Conservation (phyloP, 2,329 filamentous ascomycete species). For the Exophiala spinifera region DNA sequence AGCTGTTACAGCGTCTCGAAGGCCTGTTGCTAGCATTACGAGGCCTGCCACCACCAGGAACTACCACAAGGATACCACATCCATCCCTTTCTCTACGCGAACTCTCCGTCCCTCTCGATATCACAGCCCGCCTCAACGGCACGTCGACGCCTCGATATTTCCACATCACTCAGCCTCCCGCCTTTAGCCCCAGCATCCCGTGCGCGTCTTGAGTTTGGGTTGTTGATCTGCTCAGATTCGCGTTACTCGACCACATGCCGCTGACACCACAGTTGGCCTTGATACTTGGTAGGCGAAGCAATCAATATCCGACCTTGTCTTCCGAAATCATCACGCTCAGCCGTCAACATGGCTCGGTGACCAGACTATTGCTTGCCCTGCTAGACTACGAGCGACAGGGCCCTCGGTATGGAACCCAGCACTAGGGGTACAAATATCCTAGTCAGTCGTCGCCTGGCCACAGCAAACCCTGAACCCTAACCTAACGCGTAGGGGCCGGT, state of each 20-base stretch:
- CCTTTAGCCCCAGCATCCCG: no score
- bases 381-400: no score
- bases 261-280: background rate
- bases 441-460: background rate
- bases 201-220: no score
- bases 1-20: no score
- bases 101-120: no score
- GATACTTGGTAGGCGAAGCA: background rate
- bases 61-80: no score
- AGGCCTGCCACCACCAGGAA: no score
- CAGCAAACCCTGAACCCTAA: background rate
- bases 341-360: background rate
- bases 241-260: background rate
- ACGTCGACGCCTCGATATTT: no score
- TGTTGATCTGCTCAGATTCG: background rate
- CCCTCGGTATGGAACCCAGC: background rate
- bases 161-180: no score
- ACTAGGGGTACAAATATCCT: background rate
- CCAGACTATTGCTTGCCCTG: background rate
- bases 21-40: background rate
- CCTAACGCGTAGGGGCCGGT: background rate
- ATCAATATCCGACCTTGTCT: background rate
- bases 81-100: no score
- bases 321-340: background rate
- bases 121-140: no score